Evolutionary conservation across 352 stramenopile species (phyloP).

Genomic region (Lagenidium giganteum): DNA sequence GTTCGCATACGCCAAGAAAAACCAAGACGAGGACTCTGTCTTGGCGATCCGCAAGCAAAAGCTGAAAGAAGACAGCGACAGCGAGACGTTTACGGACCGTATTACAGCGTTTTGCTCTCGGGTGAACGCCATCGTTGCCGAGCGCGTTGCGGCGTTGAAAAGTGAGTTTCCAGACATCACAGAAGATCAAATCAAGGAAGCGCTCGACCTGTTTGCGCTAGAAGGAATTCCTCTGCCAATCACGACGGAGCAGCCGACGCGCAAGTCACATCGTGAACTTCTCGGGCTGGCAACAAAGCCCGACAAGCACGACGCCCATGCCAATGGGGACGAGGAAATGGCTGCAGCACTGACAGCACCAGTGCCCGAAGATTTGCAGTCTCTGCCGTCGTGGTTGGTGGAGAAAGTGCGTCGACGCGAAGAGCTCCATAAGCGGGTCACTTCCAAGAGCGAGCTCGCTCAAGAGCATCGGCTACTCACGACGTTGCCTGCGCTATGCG

Average conservation of each 20-base stretch:
- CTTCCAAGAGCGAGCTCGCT: constrained; percentile 31
- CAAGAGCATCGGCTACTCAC: constrained; percentile 39
- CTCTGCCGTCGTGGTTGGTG: constrained; percentile 71
- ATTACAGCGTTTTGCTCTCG: constrained; percentile 37
- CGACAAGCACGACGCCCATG: not conserved
- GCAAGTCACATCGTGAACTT: constrained; percentile 2
- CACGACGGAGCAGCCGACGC: constrained; percentile 11
- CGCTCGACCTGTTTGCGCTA: constrained; percentile 35
- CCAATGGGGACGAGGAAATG: constrained; percentile 26
- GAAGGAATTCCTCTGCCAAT: constrained; percentile 26
- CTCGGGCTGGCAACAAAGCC: constrained; percentile 9
- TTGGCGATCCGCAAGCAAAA: constrained; percentile 52
- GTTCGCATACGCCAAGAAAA: constrained; percentile 34
- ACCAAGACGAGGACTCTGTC: constrained; percentile 29
- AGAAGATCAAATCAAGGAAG: constrained; percentile 22
- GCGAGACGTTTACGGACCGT: constrained; percentile 37
- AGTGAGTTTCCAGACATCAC: constrained; percentile 24
- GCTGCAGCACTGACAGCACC: constrained; percentile 44
- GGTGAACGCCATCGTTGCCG: constrained; percentile 27
- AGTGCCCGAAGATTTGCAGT: constrained; percentile 58
- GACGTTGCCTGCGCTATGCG: constrained; percentile 66
- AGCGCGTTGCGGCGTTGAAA: constrained; percentile 17
- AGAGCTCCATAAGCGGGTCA: constrained; percentile 28
- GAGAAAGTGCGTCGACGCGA: constrained; percentile 67
- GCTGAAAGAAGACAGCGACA: constrained; percentile 14